Evolutionary conservation across 495 filamentous ascomycete species (phyloP), one percentile per base, ranked within the genome.

Genomic region (Talaromyces adpressus): DNA sequence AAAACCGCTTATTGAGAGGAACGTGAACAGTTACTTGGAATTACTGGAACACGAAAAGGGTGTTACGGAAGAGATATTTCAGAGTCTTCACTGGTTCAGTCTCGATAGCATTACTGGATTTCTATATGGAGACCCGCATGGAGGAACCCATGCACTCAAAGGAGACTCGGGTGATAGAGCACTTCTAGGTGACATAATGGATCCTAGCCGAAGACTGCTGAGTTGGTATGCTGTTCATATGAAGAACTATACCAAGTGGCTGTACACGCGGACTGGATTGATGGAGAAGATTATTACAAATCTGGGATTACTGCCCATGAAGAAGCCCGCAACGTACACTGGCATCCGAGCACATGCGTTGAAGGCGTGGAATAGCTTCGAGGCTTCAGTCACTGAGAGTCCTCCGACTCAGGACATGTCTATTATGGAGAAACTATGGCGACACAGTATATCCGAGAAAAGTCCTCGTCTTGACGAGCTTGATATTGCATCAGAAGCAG

Each of bases 31-130:
- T 18, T 49, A 49, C 8, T 7, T 49, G 45, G 45, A 49, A 7
- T 20, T 49, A 2, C 3, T 49, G 0, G 45, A 49, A 18, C n/a
- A 49, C 45, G 45, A 49, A 9, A 49, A 22, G 45, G 45, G 45
- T 0, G 61, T 78, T 1, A 34, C 76, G 2, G 68, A 71, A 1
- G 75, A 79, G 39, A 73, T 74, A 1, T 75, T 78, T 54, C 45
- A 56, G 1, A 73, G 62, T n/a, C 62, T 80, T 25, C 76, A 80
- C 54, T 79, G 71, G 57, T 80, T 74, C 54, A 72, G 73, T 30
- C 62, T 80, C 22, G 76, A 80, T 59, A 74, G 57, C 30, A 77
- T 80, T 36, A 77, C 77, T 7, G 30, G 67, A 2, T 74, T 75
- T 45, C 57, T 75, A 9, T 77, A 74, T 29, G 75, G 75, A 7